A percentile compares a stretch with the other conserved stretches of the same genome.
Evolutionary conservation across 2,329 filamentous ascomycete species (phyloP).

Genomic region (Orbilia blumenaviensis): DNA sequence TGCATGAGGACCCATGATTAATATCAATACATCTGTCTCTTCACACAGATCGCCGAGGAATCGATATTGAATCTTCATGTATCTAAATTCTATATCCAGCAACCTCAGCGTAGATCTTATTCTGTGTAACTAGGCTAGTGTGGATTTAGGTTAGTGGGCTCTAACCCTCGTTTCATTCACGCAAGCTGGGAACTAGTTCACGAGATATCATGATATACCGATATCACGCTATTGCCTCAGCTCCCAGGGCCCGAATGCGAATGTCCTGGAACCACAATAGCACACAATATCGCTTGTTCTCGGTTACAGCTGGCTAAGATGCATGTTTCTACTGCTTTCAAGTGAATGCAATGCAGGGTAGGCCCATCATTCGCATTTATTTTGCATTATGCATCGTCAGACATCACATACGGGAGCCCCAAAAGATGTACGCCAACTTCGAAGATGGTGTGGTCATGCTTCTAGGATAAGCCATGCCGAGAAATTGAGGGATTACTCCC

Average conservation of each 20-base stretch:
- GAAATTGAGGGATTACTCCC: conserved; percentile 44
- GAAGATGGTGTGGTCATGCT: conserved; percentile 48
- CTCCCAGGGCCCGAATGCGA: conserved; percentile 4
- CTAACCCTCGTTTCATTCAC: conserved; percentile 1
- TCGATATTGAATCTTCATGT: not conserved
- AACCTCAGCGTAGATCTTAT: conserved; percentile 2
- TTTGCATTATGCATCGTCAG: conserved; percentile 37
- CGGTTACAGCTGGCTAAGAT: conserved; percentile 52
- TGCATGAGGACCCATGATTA: conserved; percentile 6
- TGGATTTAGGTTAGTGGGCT: not conserved
- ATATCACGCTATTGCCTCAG: conserved; percentile 12
- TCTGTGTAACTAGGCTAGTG: conserved; percentile 33
- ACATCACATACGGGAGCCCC: conserved; percentile 21
- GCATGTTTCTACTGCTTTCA: not conserved
- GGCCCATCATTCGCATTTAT: conserved; percentile 26
- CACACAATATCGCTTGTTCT: conserved; percentile 25
- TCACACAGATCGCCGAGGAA: conserved; percentile 11
- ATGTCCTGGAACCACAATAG: conserved; percentile 1
- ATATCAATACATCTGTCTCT: conserved; percentile 2
- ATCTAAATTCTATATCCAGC: not conserved
- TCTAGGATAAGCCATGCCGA: conserved; percentile 39
- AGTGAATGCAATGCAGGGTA: conserved; percentile 38
- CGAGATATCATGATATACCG: conserved; percentile 13
- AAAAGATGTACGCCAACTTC: not conserved
- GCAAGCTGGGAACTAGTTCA: not conserved